Percentiles rank a stretch among this genome's conserved stretches.
These are phyloP conservation scores for Angomonas desouzai DNA, from an alignment of 208 protist species.

Conservation along the genomic window DNA sequence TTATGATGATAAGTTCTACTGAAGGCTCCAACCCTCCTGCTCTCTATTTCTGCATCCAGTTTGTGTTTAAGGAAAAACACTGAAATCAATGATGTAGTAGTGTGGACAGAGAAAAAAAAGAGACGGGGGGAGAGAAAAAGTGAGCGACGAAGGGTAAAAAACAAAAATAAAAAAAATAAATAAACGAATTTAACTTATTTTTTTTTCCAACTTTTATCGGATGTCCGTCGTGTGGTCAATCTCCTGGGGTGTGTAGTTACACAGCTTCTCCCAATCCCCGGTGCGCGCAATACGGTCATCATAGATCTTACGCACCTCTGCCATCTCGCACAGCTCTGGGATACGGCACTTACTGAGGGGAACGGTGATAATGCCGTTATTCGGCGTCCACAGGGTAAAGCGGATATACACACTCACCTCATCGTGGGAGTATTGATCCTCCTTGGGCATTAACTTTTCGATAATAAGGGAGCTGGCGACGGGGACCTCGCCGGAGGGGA, in stretches of 20 bases:
- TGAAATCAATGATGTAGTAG: too few relatives aligned
- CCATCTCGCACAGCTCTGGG: conserved; percentile 66
- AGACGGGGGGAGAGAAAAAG: too few relatives aligned
- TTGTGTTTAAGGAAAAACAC: too few relatives aligned
- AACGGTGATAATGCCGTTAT: conserved; percentile 56
- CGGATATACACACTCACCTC: conserved; percentile 46
- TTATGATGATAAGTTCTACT: too few relatives aligned
- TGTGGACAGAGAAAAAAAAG: too few relatives aligned
- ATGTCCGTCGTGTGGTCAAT: conserved; percentile 78
- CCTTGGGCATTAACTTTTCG: conserved; percentile 54
- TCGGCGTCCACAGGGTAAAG: conserved; percentile 62
- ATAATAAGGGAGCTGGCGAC: conserved; percentile 67
- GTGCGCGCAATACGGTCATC: conserved; percentile 52
- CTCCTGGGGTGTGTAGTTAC: conserved; percentile 61
- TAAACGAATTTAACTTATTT: conserved; percentile 9
- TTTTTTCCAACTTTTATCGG: conserved; percentile 34
- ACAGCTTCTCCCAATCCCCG: conserved; percentile 68
- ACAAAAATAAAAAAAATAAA: too few relatives aligned
- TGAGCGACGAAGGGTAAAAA: too few relatives aligned
- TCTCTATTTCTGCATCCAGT: too few relatives aligned
- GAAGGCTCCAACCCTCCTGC: too few relatives aligned
- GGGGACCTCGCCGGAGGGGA: conserved; percentile 66
- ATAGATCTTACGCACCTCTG: conserved; percentile 61
- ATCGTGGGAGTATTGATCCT: conserved; percentile 32
- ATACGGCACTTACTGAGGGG: conserved; percentile 48